Conservation (phyloP, 768 basidiomycete genomes). For the Strobilomyces confusus region DNA sequence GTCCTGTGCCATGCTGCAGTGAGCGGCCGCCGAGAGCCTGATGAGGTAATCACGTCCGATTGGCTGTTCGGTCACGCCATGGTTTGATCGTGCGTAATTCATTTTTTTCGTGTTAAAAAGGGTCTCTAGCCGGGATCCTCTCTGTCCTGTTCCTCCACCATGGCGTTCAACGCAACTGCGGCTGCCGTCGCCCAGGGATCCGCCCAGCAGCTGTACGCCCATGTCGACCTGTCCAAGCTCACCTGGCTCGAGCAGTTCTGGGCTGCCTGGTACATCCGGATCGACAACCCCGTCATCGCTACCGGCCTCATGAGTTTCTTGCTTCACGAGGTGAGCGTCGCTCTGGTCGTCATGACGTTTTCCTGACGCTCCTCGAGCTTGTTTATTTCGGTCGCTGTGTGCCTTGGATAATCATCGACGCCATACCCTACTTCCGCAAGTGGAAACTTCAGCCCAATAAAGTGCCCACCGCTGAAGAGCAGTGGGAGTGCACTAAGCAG, state of each 20-base stretch:
- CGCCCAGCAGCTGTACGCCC: constrained; percentile 48
- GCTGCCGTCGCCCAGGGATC: constrained; percentile 21
- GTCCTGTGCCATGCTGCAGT: no score
- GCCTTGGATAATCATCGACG: constrained; percentile 95
- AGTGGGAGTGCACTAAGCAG: constrained; percentile 94
- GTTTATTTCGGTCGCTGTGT: constrained; percentile 96
- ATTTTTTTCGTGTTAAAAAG: constrained; percentile 12
- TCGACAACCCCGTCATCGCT: constrained; percentile 87
- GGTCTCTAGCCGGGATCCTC: neutral
- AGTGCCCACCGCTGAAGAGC: constrained; percentile 72
- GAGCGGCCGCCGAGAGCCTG: no score
- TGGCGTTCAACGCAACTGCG: constrained; percentile 43
- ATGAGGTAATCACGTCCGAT: constrained; percentile 22
- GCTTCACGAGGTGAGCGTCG: constrained; percentile 78
- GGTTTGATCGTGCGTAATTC: constrained; percentile 8
- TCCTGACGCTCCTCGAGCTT: constrained; percentile 43
- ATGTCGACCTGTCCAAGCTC: constrained; percentile 56
- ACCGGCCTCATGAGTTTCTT: constrained; percentile 92
- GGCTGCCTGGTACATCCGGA: constrained; percentile 81
- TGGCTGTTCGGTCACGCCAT: constrained; percentile 30
- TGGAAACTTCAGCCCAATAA: constrained; percentile 94
- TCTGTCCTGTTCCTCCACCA: constrained; percentile 18
- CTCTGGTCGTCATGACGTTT: neutral
- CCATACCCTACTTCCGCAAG: constrained; percentile 86
- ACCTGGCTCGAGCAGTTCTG: constrained; percentile 76